Evolutionary conservation across 306 rosid species (phyloP), one percentile per base, ranked within the genome.

Genomic region (Psophocarpus tetragonolobus): DNA sequence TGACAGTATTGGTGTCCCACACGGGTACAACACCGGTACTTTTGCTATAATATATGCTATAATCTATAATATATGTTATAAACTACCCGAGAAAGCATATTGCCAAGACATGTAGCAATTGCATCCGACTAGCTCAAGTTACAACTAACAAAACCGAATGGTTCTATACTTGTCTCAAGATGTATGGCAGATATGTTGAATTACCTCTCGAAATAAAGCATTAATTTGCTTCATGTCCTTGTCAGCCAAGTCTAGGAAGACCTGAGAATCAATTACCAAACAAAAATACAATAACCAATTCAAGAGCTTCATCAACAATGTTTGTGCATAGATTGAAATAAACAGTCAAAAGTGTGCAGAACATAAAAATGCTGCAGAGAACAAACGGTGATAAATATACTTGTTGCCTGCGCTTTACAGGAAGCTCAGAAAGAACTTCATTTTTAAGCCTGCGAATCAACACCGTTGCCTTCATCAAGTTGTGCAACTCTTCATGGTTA

Each of bases 361-460:
- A 71, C 56, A 38, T 42, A 72, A 41, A 14, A 70, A 5, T 20
- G 53, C 54, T 45, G 74, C 68, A 76, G 15, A 63, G 68, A 77
- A 79, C 32, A 71, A 57, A 78, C 13, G 56, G 58, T 4, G 8
- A 78, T 70, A 57, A 76, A 23, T 71, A 30, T 56, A 71, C 98
- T 87, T 95, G 98, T 81, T 95, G 98, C 86, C 98, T 92, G 39
- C 97, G 97, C 88, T 94, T 94, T 63, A 83, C 85, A 58, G 98
- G 98, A 77, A 94, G 98, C 87, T 94, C 84, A 63, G 93, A 76
- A 80, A 94, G 97, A 78, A 94, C 98, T 33, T 94, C 98, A 53
- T 87, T 92, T 84, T 94, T 94, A 64, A 94, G 98, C 87, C 98
- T 90, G 18, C 97, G 92, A 77, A 94, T 94, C 98, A 94, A 89